A percentile compares a stretch with the other conserved stretches of the same genome.
Evolutionary conservation across 2,329 filamentous ascomycete genomes (phyloP).

Genomic region (Rosellinia necatrix): DNA sequence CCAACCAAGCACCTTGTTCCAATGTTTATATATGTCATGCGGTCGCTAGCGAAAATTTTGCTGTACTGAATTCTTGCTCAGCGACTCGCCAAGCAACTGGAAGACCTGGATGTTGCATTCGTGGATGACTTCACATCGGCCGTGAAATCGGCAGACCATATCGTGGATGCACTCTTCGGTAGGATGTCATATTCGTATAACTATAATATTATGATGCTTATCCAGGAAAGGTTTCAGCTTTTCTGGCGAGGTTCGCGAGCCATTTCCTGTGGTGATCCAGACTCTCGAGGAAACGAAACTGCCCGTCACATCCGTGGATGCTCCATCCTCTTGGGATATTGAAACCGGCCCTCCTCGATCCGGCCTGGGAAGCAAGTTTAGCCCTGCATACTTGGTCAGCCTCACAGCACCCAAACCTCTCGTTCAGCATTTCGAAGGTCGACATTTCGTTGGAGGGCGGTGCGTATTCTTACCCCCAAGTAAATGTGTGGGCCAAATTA

Average conservation of each 20-base stretch:
- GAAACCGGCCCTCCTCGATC: constrained; percentile 78
- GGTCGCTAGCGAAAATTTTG: constrained; percentile 4
- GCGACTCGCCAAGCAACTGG: constrained; percentile 83
- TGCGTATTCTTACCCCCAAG: constrained; percentile 46
- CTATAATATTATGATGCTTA: constrained; percentile 24
- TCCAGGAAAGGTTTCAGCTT: constrained; percentile 78
- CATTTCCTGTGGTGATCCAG: constrained; percentile 81
- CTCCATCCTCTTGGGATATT: constrained; percentile 93
- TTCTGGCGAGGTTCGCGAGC: constrained; percentile 87
- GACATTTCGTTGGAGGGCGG: constrained; percentile 90
- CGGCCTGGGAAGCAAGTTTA: constrained; percentile 79
- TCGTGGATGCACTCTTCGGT: constrained; percentile 95
- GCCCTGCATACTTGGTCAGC: constrained; percentile 80
- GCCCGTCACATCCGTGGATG: constrained; percentile 87
- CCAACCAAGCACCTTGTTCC: not conserved
- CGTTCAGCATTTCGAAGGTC: constrained; percentile 79
- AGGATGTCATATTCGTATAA: constrained; percentile 35
- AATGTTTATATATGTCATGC: not conserved
- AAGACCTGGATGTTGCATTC: constrained; percentile 82
- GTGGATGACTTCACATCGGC: constrained; percentile 76
- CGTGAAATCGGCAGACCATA: constrained; percentile 71
- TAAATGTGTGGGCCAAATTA: constrained; percentile 19
- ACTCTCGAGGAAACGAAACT: constrained; percentile 73
- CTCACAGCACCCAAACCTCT: constrained; percentile 93
- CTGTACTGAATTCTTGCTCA: constrained; percentile 43